Conservation (phyloP, 305 asterid genomes). For the Galium porrigens region DNA sequence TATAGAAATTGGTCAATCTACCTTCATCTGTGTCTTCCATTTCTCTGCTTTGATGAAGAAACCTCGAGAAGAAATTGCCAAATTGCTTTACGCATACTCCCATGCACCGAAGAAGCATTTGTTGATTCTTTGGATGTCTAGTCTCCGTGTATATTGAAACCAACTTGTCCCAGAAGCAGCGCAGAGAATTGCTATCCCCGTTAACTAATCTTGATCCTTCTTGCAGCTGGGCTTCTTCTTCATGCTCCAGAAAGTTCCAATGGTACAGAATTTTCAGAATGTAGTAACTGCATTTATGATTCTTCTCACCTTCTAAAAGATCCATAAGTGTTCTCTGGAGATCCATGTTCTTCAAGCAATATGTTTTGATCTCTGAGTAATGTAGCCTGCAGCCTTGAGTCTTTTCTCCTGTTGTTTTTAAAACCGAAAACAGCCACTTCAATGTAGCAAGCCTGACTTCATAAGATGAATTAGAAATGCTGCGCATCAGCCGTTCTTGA, state of each 20-base stretch:
- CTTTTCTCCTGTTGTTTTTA: conserved; percentile 31
- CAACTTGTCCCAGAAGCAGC: conserved; percentile 59
- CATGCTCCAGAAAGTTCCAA: conserved; percentile 50
- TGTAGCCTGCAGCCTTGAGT: conserved; percentile 22
- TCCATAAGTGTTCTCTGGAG: conserved; percentile 45
- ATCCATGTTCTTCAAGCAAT: conserved; percentile 35
- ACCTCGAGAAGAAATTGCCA: conserved; percentile 29
- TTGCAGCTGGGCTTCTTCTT: conserved; percentile 21
- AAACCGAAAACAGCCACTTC: conserved; percentile 69
- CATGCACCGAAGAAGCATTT: conserved; percentile 68
- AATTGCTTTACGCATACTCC: conserved; percentile 61
- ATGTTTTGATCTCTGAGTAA: conserved; percentile 29
- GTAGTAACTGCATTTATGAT: conserved; percentile 60
- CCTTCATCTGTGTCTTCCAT: conserved; percentile 17
- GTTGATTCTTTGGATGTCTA: conserved; percentile 64
- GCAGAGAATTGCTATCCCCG: conserved; percentile 40
- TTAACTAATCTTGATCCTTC: conserved; percentile 31
- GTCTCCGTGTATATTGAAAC: conserved; percentile 54
- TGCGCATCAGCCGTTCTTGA: conserved; percentile 45
- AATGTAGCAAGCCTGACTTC: conserved; percentile 76
- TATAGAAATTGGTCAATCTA: conserved; percentile 28
- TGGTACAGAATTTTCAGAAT: conserved; percentile 61
- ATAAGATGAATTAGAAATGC: conserved; percentile 59
- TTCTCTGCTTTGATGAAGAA: conserved; percentile 23
- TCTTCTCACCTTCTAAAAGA: conserved; percentile 57